Evolutionary conservation across 345 rosid species (phyloP), one percentile per base, ranked within the genome.

Genomic region (Raphanus raphanistrum): DNA sequence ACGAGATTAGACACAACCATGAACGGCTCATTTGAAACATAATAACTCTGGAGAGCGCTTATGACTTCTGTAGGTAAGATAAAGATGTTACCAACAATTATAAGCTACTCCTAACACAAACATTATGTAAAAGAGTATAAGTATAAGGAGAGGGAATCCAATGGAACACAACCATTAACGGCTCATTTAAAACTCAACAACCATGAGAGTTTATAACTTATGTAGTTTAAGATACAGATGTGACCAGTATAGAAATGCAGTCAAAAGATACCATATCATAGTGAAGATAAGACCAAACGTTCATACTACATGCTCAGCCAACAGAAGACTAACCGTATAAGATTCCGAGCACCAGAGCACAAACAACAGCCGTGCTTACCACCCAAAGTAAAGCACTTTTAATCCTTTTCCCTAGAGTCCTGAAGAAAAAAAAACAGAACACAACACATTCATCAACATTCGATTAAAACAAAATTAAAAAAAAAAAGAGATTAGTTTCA

Each of bases 371-470:
- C 8, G 97, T 91, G 16, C 82, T 81, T 7, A 86, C 87, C 59
- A 96, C 99, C 99, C 99, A 96, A 65, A 82, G 33, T 60, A 91
- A 73, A 6, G 99, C 90, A 75, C 98, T 96, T 87, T 88, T 91
- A 9, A 93, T 84, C 86, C 99, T 86, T 81, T 96, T 89, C 21
- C 92, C 94, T 66, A 93, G 50, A 79, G 73, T 85, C 97, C 99
- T 96, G 89, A 70, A 74, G 54, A 32, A 11, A 12, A 0, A 77
- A 2, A 29, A n/a, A n/a, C n/a, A n/a, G n/a, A n/a, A n/a, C n/a
- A n/a, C n/a, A n/a, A 21, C 21, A 21, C 21, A 21, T 21, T 21
- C 21, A 21, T 21, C 21, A 21, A 21, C 21, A 21, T 21, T 21
- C 9, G 25, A 68, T 33, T 6, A 36, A 6, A 36, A 32, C n/a